These are phyloP conservation scores for Mortierella sp. DNA, from an alignment of 371 early-diverging fungal genomes.

Conservation along the genomic window DNA sequence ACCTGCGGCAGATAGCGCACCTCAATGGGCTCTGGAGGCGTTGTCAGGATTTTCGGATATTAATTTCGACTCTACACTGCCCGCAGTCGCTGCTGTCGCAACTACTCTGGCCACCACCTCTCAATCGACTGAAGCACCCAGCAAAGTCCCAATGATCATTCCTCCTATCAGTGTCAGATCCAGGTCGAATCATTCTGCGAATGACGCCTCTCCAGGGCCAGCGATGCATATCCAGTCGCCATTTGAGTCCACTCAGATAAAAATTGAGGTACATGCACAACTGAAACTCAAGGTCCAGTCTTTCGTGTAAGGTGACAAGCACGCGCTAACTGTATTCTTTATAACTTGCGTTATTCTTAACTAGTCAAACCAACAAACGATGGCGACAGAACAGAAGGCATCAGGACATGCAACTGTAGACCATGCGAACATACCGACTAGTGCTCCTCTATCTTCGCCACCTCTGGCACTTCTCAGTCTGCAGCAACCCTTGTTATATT, in stretches of 20 bases:
- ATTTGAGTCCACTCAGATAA: constrained; percentile 23
- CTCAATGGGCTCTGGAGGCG: constrained; percentile 38
- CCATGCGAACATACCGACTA: neutral
- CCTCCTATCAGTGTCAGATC: constrained; percentile 40
- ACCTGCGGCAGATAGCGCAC: constrained; percentile 10
- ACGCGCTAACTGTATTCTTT: neutral
- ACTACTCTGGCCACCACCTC: constrained; percentile 24
- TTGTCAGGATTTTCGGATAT: constrained; percentile 45
- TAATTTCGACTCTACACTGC: constrained; percentile 38
- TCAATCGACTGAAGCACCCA: constrained; percentile 9
- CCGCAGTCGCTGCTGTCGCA: constrained; percentile 32
- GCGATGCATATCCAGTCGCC: constrained; percentile 44
- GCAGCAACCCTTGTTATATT: neutral
- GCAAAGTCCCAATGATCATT: constrained; percentile 16
- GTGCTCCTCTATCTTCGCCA: neutral
- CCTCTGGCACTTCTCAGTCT: neutral
- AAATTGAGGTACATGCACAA: constrained; percentile 21
- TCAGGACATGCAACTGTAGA: neutral
- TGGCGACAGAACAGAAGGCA: neutral
- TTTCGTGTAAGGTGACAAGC: neutral
- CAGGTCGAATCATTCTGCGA: constrained; percentile 13
- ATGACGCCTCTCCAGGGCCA: constrained; percentile 16
- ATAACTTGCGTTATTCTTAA: neutral
- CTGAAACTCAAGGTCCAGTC: neutral
- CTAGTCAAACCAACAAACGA: neutral